Evolutionary conservation across 2,329 filamentous ascomycete species (phyloP), one percentile per base, ranked within the genome.

Genomic region (Lasiodiplodia sp.): DNA sequence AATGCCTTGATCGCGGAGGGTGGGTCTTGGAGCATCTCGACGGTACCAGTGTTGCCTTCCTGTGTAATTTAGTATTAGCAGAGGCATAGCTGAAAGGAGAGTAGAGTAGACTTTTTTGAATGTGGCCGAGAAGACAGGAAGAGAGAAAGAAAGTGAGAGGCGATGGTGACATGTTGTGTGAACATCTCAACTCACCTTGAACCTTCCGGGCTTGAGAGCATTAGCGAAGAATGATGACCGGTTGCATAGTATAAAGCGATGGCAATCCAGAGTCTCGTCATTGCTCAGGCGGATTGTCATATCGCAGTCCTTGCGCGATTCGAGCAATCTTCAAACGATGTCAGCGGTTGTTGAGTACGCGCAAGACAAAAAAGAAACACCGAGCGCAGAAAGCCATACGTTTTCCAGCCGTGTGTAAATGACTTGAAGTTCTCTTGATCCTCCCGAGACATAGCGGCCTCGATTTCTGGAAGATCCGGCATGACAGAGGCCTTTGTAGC

Each of bases 191-290:
- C 8, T 12, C 40, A 31, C 62, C 62, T 65, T 65, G 62, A 65
- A 65, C 5, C 31, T 21, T 31, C 31, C 34, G 2, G 55, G 55
- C 55, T 65, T 53, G 47, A 53, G 21, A 8, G 62, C 62, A 31
- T 55, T 65, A 3, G 62, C 49, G 31, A 66, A 66, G 64, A 66
- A 66, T 2, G 16, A 2, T 10, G 21, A 44, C 3, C 25, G 34
- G 11, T 10, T 57, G 37, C 64, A 57, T 5, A 66, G 14, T 3
- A 66, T 28, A 23, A 10, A 5, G 10, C 52, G 51, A 25, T 66
- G 52, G 7, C 51, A 52, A 12, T 5, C 8, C 21, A 38, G 18
- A 6, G 31, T 40, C 4, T 44, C 23, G 25, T 38, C 64, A 16
- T 56, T 25, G 10, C 16, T 57, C 16, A 47, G 25, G 2, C 23